A percentile compares a stretch with the other conserved stretches of the same genome.
These are phyloP conservation scores for Penicillium sp. DNA, from an alignment of 2,329 filamentous ascomycete species.

Conservation along the genomic window DNA sequence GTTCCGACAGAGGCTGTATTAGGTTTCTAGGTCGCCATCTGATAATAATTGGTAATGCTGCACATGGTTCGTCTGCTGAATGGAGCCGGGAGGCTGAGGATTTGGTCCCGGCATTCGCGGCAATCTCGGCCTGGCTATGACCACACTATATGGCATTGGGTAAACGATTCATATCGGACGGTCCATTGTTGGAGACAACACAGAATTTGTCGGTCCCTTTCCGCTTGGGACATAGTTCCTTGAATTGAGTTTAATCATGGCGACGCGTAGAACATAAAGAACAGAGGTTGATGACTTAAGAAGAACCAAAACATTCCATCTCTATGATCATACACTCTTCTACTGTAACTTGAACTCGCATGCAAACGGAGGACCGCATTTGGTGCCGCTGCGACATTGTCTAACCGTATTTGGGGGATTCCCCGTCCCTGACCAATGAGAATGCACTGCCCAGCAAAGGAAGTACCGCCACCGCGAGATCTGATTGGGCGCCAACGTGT, in stretches of 20 bases:
- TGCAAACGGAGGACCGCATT: neutral
- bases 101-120: neutral
- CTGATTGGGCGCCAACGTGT: neutral
- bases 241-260: neutral
- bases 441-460: neutral
- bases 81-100: neutral
- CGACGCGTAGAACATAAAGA: neutral
- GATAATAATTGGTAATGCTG: neutral
- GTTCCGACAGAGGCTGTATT: neutral
- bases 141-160: neutral
- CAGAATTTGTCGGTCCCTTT: neutral
- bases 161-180: neutral
- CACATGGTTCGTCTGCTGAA: neutral
- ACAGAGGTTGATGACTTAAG: neutral
- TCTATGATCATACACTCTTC: neutral
- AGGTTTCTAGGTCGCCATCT: neutral
- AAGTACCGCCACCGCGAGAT: neutral
- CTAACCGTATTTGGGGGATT: neutral
- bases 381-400: neutral
- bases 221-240: neutral
- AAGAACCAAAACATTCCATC: neutral
- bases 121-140: neutral
- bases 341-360: neutral
- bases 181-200: neutral
- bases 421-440: neutral